Base-by-base conservation (phyloP, 768 basidiomycete genomes). In the Cyathus striatus region DNA sequence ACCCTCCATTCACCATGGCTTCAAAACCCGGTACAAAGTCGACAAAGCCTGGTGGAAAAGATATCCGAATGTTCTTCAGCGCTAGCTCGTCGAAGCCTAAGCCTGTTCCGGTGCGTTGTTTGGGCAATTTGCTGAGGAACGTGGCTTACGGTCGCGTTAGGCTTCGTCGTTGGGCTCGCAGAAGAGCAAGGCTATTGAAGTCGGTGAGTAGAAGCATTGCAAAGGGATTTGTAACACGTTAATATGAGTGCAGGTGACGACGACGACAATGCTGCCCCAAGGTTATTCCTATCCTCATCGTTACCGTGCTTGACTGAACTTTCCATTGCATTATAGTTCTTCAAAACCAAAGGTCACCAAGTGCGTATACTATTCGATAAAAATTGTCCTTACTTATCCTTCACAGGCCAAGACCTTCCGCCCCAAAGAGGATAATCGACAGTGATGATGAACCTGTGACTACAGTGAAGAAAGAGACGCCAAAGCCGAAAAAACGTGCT, bases 1-100 rank as follows among this genome's bases (percentile, higher is more conserved):
- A n/a, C n/a, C n/a, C n/a, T n/a, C n/a, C n/a, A n/a, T n/a, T n/a
- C n/a, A n/a, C n/a, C n/a, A n/a, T n/a, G n/a, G n/a, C n/a, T n/a
- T n/a, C n/a, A n/a, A n/a, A n/a, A n/a, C n/a, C n/a, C n/a, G n/a
- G n/a, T 30, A 16, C 27, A 16, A 30, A 30, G 16, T 16, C 27
- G 10, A 30, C 27, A 30, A 63, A 65, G 36, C 21, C 51, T 4
- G 52, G 49, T 1, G 67, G 65, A 12, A 66, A 62, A 39, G 69
- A 69, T 43, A 61, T 72, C 3, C 52, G 70, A 12, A 49, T 63
- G 26, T 72, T 72, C 50, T 72, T 72, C 38, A 57, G 60, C 22
- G 3, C 17, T 23, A 23, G 16, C 5, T 45, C 38, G 9, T 42
- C 36, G 16, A 16, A 6, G 35, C 34, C 36, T 38, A 14, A 18